These are phyloP conservation scores for Diaporthe sp. DNA, from an alignment of 2,329 filamentous ascomycete genomes.

Conservation along the genomic window DNA sequence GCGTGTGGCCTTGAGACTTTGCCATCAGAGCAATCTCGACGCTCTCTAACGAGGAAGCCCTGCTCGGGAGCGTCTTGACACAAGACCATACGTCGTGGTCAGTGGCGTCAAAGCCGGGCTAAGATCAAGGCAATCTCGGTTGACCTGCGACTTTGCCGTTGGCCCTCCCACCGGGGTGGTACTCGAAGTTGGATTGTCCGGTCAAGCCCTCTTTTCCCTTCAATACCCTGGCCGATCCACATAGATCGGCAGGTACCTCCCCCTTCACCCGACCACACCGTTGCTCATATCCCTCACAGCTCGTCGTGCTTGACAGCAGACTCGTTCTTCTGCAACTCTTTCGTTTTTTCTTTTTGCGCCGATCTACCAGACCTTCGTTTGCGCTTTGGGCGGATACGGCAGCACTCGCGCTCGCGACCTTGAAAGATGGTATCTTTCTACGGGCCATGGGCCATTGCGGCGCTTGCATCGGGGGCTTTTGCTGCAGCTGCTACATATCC, in stretches of 20 bases:
- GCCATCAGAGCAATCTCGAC: slow-evolving; percentile 1
- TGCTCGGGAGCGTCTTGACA: slow-evolving; percentile 17
- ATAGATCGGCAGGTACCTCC: slow-evolving; percentile 36
- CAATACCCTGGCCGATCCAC: slow-evolving; percentile 31
- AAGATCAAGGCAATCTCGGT: slow-evolving; percentile 27
- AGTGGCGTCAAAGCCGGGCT: slow-evolving; percentile 21
- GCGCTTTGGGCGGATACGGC: slow-evolving; percentile 23
- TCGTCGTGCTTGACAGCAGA: slow-evolving; percentile 34
- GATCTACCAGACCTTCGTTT: slow-evolving; percentile 37
- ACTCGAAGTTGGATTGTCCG: slow-evolving; percentile 31
- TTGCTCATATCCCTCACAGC: slow-evolving; percentile 32
- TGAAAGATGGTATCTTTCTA: slow-evolving; percentile 39
- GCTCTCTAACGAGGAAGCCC: slow-evolving; percentile 8
- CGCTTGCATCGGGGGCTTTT: slow-evolving; percentile 30
- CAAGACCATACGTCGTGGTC: slow-evolving; percentile 16
- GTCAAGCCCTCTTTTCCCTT: slow-evolving; percentile 29
- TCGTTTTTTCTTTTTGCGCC: slow-evolving; percentile 35
- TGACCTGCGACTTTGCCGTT: slow-evolving; percentile 28
- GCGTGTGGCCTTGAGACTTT: slow-evolving; percentile 7
- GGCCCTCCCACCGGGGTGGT: slow-evolving; percentile 28
- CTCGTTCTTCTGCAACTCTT: slow-evolving; percentile 34
- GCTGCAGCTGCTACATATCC: slow-evolving; percentile 25
- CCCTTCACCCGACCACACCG: background rate
- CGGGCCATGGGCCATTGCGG: slow-evolving; percentile 33
- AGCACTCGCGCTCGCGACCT: slow-evolving; percentile 15